Evolutionary conservation across 2,329 filamentous ascomycete genomes (phyloP).

Genomic region (Stromatinia cepivora): DNA sequence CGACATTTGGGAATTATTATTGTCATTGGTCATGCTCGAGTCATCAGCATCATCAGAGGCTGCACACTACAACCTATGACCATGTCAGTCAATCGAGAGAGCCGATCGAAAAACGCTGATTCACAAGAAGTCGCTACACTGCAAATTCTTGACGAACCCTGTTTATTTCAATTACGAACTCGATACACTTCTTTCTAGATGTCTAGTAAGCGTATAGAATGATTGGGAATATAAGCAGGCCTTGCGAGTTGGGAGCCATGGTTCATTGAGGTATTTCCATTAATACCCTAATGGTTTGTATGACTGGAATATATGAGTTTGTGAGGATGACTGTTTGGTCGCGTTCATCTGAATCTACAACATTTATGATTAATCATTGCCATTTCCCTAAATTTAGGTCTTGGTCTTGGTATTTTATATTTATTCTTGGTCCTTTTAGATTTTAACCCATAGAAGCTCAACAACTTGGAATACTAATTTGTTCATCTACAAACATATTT

Average conservation of each 20-base stretch:
- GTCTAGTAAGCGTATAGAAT: background rate
- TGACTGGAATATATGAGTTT: background rate
- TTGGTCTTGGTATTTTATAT: background rate
- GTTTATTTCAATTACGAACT: background rate
- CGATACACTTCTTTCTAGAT: too few relatives aligned
- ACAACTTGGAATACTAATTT: background rate
- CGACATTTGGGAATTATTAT: background rate
- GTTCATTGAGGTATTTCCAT: background rate
- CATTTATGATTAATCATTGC: background rate
- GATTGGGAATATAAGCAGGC: background rate
- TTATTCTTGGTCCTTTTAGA: too few relatives aligned
- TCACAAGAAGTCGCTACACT: background rate
- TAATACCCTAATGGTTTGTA: background rate
- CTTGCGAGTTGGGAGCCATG: background rate
- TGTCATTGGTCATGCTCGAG: background rate
- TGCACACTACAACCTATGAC: background rate
- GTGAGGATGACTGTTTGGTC: background rate
- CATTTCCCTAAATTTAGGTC: background rate
- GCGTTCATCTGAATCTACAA: background rate
- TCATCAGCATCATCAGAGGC: background rate
- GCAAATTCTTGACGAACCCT: background rate
- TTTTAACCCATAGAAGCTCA: background rate
- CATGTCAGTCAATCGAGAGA: background rate
- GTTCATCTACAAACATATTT: background rate
- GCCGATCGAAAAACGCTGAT: background rate